Evolutionary conservation across 2,329 filamentous ascomycete genomes (phyloP), one percentile per base, ranked within the genome.

Genomic region (Aspergillus piperis): DNA sequence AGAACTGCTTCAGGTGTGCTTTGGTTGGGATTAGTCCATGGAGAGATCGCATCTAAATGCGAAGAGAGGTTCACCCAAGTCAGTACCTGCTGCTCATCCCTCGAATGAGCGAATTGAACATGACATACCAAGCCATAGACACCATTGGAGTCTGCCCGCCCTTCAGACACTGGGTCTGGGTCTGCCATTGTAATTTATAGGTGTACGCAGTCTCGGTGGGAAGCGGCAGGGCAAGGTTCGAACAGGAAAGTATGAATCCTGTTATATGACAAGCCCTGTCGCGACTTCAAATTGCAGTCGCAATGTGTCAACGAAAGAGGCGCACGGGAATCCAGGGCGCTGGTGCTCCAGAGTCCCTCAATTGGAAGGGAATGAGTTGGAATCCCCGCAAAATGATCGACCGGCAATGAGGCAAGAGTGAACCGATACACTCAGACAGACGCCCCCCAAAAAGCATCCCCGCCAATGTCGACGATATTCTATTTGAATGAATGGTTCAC

Each of bases 11-110:
- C 17, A 62, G 10, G 30, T 63, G 52, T 32, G 60, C 57, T 48
- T 69, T 70, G 7, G 64, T 66, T n/a, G 68, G 68, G 7, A 62
- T 58, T 32, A 58, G 65, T 27, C 60, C 62, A 23, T 66, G 66
- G 51, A 62, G 13, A 23, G 55, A 47, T 59, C 57, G 54, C 55
- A 44, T 59, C 60, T 62, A 25, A 8, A 39, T 27, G 36, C 38
- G 15, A 23, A 27, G 19, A 19, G 23, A 13, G 25, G 27, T 8
- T 30, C 25, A 36, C 30, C 11, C 30, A 36, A n/a, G 23, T 50
- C 23, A 50, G 47, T n/a, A n/a, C 21, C 7, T 17, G 23, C 15
- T 23, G 6, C 44, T 1, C 23, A 13, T 27, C 23, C 25, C 23
- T 13, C 17, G 13, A 48, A 3, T 6, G 23, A 27, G 25, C 21